These are phyloP conservation scores for Talaromyces sp. DNA, from an alignment of 2,329 filamentous ascomycete genomes.

Conservation along the genomic window DNA sequence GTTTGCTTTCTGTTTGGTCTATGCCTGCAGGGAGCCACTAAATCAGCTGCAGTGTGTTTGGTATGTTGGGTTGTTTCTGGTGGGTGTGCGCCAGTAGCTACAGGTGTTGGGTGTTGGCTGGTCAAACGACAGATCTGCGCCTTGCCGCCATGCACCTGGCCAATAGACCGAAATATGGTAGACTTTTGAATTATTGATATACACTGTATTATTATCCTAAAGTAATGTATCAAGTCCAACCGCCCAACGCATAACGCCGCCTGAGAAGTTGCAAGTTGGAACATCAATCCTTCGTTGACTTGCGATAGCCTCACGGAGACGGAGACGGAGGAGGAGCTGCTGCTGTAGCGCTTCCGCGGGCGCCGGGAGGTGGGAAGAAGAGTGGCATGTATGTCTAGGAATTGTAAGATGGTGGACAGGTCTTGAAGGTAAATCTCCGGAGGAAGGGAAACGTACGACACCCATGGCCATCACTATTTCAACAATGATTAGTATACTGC, in stretches of 20 bases:
- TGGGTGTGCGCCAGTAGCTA: neutral
- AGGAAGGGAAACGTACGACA: constrained; percentile 40
- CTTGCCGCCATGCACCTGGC: neutral
- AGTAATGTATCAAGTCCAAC: neutral
- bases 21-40: no score
- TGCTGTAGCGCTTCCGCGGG: constrained; percentile 33
- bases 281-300: neutral
- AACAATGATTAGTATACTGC: neutral
- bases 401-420: no score
- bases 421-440: no score
- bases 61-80: no score
- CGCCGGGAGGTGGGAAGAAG: constrained; percentile 54
- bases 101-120: neutral
- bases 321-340: constrained; percentile 44
- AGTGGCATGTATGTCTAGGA: constrained; percentile 58
- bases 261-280: neutral
- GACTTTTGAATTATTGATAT: neutral
- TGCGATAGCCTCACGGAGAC: constrained; percentile 14
- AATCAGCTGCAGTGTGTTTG: neutral
- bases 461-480: constrained; percentile 56
- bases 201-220: neutral
- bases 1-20: neutral
- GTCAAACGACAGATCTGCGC: neutral
- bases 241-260: neutral
- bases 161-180: neutral